Conservation (phyloP, 257 asterid species). For the Scutellaria barbata region DNA sequence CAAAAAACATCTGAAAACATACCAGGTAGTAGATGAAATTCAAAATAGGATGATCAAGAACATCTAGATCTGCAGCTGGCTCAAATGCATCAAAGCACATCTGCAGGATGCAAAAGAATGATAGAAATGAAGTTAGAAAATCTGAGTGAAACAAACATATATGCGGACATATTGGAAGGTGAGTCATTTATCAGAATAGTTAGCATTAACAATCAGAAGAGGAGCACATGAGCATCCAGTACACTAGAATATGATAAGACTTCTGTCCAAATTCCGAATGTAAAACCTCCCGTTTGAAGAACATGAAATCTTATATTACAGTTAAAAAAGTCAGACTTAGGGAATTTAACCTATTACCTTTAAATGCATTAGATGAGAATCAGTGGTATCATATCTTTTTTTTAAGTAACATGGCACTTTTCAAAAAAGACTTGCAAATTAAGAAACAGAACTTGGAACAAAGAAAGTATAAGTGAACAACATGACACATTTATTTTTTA, state of each 20-base stretch:
- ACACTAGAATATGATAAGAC: not conserved
- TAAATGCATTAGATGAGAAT: not conserved
- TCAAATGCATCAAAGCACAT: conserved; percentile 90
- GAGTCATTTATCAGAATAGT: not conserved
- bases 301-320: no score
- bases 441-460: no score
- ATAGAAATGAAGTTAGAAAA: conserved; percentile 34
- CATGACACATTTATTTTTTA: no score
- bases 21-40: conserved; percentile 87
- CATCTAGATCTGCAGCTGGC: conserved; percentile 86
- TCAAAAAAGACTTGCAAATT: not conserved
- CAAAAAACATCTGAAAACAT: conserved; percentile 30
- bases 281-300: not conserved
- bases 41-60: conserved; percentile 82
- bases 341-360: not conserved
- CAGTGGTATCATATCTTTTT: not conserved
- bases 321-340: not conserved
- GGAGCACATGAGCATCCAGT: not conserved
- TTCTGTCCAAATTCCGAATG: not conserved
- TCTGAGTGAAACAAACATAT: not conserved
- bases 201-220: not conserved
- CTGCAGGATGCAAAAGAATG: conserved; percentile 42
- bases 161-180: not conserved
- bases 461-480: no score
- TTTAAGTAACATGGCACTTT: not conserved